These are phyloP conservation scores for Paecilomyces sp. DNA, from an alignment of 2,329 filamentous ascomycete genomes.

Conservation along the genomic window DNA sequence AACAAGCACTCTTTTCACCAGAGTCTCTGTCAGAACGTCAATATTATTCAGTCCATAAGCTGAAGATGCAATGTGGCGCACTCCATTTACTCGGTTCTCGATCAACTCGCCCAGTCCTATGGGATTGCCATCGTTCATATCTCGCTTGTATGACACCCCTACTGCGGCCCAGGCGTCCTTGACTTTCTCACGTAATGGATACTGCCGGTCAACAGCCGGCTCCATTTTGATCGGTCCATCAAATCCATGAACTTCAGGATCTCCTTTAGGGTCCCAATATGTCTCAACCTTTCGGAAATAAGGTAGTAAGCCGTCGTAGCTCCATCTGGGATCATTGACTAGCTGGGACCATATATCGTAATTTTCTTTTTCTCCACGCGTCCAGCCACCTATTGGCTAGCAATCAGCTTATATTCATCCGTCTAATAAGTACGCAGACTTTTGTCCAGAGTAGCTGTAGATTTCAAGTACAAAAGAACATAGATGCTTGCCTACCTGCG, in stretches of 20 bases:
- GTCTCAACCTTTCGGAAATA: slow-evolving; percentile 39
- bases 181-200: slow-evolving; percentile 30
- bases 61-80: background rate
- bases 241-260: slow-evolving; percentile 18
- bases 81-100: slow-evolving; percentile 14
- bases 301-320: slow-evolving; percentile 39
- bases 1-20: slow-evolving; percentile 15
- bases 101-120: slow-evolving; percentile 20
- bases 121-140: slow-evolving; percentile 21
- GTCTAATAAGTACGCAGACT: no score
- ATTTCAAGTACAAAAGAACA: no score
- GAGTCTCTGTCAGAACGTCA: slow-evolving; percentile 13
- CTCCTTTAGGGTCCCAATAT: slow-evolving; percentile 13
- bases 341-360: slow-evolving; percentile 42
- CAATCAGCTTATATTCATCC: no score
- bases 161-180: slow-evolving; percentile 31
- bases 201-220: slow-evolving; percentile 27
- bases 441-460: no score
- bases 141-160: slow-evolving; percentile 17
- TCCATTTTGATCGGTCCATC: slow-evolving; percentile 23
- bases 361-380: slow-evolving; percentile 37
- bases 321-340: slow-evolving; percentile 38
- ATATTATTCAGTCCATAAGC: background rate
- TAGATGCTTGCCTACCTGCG: slow-evolving; percentile 3
- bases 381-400: slow-evolving; percentile 26